Base-by-base conservation (phyloP, 192 early-diverging fungal genomes). In the Thamnidium elegans region DNA sequence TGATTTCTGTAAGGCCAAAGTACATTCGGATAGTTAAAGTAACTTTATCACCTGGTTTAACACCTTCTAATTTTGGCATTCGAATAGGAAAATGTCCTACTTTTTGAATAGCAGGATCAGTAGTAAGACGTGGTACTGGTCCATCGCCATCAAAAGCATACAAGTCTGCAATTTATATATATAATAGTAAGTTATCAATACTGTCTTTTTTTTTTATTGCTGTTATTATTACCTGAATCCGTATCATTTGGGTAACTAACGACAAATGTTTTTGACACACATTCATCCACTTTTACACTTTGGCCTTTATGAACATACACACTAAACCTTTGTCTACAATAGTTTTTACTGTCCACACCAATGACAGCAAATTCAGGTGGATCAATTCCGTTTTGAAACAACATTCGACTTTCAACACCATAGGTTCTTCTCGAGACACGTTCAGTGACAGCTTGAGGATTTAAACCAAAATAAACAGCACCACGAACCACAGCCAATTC, bases 1-100 rank as follows among this genome's bases (percentile, higher is more conserved):
- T 63, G 67, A 82, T 82, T 62, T 82, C 81, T 43, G 78, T 82
- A 56, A 82, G 52, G 7, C 81, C 81, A 72, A 82, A 79, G 67
- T 79, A 76, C 74, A 76, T 76, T 1, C 60, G 54, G 20, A 76
- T 76, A 14, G 65, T 70, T 75, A 82, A 76, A 58, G 78, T 77
- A 21, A 82, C 81, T 60, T 78, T 79, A 23, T 79, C 81, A 17
- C 73, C 76, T 7, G 76, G 69, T 50, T 76, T 59, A 15, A 76
- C 63, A 21, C 66, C 62, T 2, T 70, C 69, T 30, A 76, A 61
- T 20, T n/a, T 59, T 7, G 74, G 74, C 74, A 76, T 76, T 7
- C 66, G 69, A 23, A 76, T 76, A n/a, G 74, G 74, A 51, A 76
- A 76, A 17, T 68, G 53, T 3, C 69, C 65, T 0, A 76, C 74